Conservation (phyloP, 805 yeast genomes). For the Barnettozyma californica region DNA sequence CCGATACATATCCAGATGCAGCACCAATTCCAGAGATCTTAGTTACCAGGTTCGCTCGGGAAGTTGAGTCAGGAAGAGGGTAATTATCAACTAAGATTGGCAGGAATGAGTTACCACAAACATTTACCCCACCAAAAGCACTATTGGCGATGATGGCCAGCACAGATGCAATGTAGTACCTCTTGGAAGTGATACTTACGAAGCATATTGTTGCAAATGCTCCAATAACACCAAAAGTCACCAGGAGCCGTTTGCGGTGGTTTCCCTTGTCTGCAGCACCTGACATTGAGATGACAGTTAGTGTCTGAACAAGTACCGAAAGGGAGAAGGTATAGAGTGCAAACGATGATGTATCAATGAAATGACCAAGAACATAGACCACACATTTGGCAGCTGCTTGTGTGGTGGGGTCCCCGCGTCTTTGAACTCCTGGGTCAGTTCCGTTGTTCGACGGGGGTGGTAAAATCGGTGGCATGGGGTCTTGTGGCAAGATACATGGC, state of each 20-base stretch:
- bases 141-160: constrained; percentile 60
- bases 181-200: constrained; percentile 31
- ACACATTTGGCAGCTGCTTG: constrained; percentile 36
- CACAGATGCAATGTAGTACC: constrained; percentile 48
- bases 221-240: constrained; percentile 57
- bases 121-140: constrained; percentile 73
- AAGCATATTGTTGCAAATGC: constrained; percentile 46
- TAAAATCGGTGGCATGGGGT: constrained; percentile 28
- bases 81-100: constrained; percentile 53
- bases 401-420: background rate
- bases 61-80: constrained; percentile 1
- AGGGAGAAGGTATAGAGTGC: constrained; percentile 70
- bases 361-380: constrained; percentile 37
- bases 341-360: constrained; percentile 66
- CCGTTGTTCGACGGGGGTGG: constrained; percentile 28
- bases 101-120: constrained; percentile 70
- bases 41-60: constrained; percentile 38
- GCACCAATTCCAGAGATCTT: constrained; percentile 64
- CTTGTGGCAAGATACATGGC: constrained; percentile 41
- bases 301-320: constrained; percentile 67
- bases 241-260: constrained; percentile 50
- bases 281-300: constrained; percentile 64
- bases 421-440: constrained; percentile 1
- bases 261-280: constrained; percentile 66
- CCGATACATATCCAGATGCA: constrained; percentile 65